Evolutionary conservation across 1,139 yeast species (phyloP).

Genomic region (Hemisphaericaspora xylofermentans): DNA sequence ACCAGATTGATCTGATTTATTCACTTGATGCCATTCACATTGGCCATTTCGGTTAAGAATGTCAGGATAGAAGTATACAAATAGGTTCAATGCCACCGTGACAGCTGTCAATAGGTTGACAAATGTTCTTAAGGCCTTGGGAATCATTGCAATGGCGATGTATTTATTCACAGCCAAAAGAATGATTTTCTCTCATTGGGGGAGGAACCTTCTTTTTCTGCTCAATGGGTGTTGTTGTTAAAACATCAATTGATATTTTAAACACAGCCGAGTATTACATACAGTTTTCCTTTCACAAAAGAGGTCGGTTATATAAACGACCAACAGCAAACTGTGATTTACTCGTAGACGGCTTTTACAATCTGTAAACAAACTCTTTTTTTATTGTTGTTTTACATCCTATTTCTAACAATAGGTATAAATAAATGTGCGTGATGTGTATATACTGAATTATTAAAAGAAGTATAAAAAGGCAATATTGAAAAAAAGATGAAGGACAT

Average conservation of each 20-base stretch:
- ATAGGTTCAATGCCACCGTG: conserved; percentile 20
- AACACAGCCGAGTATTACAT: too few relatives aligned
- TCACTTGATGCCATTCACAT: conserved; percentile 59
- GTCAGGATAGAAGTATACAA: conserved; percentile 76
- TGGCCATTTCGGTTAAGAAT: conserved; percentile 40
- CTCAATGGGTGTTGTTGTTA: too few relatives aligned
- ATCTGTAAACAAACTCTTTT: not conserved
- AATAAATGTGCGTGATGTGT: not conserved
- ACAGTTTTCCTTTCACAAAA: too few relatives aligned
- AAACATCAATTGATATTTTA: too few relatives aligned
- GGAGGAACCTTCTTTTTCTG: too few relatives aligned
- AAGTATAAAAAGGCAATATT: not conserved
- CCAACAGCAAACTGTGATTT: too few relatives aligned
- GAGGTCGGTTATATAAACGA: too few relatives aligned
- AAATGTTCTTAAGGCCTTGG: conserved; percentile 1
- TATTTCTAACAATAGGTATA: not conserved
- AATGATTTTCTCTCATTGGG: too few relatives aligned
- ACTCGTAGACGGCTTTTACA: too few relatives aligned
- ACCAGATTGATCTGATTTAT: conserved; percentile 3
- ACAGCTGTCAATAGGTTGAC: conserved; percentile 12
- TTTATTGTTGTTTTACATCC: not conserved
- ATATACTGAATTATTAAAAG: not conserved
- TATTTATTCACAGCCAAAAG: too few relatives aligned
- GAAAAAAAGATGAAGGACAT: not conserved
- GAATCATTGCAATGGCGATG: not conserved